Evolutionary conservation across 306 rosid species (phyloP).

Genomic region (Boehmeria nivea): DNA sequence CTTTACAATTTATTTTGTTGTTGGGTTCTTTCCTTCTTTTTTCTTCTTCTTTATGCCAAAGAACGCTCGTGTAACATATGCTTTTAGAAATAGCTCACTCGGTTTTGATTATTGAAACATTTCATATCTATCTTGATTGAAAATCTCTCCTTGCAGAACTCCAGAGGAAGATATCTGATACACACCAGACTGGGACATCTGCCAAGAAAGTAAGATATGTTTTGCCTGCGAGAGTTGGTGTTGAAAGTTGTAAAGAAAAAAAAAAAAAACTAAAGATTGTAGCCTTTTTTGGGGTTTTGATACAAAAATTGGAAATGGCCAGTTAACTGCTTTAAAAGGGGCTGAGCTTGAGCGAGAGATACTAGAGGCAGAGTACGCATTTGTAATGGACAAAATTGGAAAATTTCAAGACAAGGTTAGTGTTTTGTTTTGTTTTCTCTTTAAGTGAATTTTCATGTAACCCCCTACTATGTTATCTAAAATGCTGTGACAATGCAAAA

Average conservation of each 20-base stretch:
- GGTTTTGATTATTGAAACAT: conserved; percentile 3
- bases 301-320: conserved; percentile 25
- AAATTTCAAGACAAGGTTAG: conserved; percentile 64
- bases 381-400: conserved; percentile 53
- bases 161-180: conserved; percentile 54
- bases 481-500: not conserved
- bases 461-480: not conserved
- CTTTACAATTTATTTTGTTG: too few species aligned
- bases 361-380: conserved; percentile 72
- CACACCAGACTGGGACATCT: conserved; percentile 47
- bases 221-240: conserved; percentile 19
- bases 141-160: conserved; percentile 46
- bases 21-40: too few species aligned
- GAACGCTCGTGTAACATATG: too few species aligned
- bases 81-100: not conserved
- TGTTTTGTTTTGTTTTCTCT: not conserved
- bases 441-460: too few species aligned
- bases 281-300: not conserved
- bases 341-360: conserved; percentile 70
- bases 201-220: conserved; percentile 43
- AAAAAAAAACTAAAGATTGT: too few species aligned
- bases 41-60: too few species aligned
- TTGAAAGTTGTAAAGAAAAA: too few species aligned
- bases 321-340: conserved; percentile 67
- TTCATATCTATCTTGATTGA: conserved; percentile 8